phyloP scores from a whole-genome alignment of 164 flowering plant species.

The Cinnamomum micranthum region DNA sequence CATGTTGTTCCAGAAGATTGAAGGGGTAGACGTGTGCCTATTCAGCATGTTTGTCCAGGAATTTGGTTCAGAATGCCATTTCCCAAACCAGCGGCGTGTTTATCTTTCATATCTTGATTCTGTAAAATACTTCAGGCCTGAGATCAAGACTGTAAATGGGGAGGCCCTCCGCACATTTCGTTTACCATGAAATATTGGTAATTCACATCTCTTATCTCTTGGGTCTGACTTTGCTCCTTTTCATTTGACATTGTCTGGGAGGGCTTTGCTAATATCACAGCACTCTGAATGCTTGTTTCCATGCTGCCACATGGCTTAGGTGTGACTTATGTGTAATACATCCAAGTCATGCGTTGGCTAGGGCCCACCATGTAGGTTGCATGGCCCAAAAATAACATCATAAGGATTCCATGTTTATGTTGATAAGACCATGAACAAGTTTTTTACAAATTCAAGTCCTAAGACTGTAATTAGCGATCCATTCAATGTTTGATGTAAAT shows the following conservation, averaged over 20 bases:
- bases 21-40: slow-evolving; percentile 98
- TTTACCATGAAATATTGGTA: slow-evolving; percentile 98
- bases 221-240: background rate
- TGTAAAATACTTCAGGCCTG: slow-evolving; percentile 96
- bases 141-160: slow-evolving; percentile 74
- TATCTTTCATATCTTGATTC: slow-evolving; percentile 97
- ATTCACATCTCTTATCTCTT: background rate
- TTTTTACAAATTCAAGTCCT: too few relatives aligned
- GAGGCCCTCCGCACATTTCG: slow-evolving; percentile 98
- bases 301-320: too few relatives aligned
- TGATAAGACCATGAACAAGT: too few relatives aligned
- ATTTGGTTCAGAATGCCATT: slow-evolving; percentile 86
- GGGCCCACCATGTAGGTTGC: too few relatives aligned
- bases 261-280: too few relatives aligned
- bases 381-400: too few relatives aligned
- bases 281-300: too few relatives aligned
- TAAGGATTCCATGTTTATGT: too few relatives aligned
- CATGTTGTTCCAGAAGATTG: slow-evolving; percentile 92
- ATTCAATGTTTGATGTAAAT: too few relatives aligned
- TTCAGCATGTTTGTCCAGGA: slow-evolving; percentile 99
- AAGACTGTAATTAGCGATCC: too few relatives aligned
- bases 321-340: too few relatives aligned
- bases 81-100: slow-evolving; percentile 93
- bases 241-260: background rate
- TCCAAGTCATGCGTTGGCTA: too few relatives aligned